A percentile compares a stretch with the other conserved stretches of the same genome.
Conservation (phyloP, 192 early-diverging fungal species). For the Jimgerdemannia lactiflua region DNA sequence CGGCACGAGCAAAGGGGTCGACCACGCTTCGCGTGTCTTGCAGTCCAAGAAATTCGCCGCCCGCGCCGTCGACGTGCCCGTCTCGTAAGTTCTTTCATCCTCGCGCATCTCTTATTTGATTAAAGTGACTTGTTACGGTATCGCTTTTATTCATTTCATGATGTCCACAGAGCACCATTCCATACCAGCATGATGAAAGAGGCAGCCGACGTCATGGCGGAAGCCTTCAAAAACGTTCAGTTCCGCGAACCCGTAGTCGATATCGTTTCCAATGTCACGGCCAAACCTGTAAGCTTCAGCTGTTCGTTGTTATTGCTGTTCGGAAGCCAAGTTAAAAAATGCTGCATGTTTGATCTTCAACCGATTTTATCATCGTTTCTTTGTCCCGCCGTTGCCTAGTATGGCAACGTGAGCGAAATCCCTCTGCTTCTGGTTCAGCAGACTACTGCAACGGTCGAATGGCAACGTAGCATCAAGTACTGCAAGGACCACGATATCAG, state of each 20-base stretch:
- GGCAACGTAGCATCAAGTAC: slow-evolving; percentile 82
- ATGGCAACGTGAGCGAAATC: slow-evolving; percentile 49
- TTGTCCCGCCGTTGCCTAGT: slow-evolving; percentile 10
- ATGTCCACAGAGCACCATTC: slow-evolving; percentile 74
- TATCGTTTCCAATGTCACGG: slow-evolving; percentile 93
- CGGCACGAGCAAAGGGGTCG: slow-evolving; percentile 84
- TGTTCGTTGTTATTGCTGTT: too few relatives aligned
- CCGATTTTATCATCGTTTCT: too few relatives aligned
- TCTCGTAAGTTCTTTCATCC: slow-evolving; percentile 66
- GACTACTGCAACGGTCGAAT: slow-evolving; percentile 84
- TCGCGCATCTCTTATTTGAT: background rate
- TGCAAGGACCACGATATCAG: slow-evolving; percentile 76
- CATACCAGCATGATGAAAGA: slow-evolving; percentile 92
- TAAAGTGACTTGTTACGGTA: background rate
- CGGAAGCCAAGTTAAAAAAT: too few relatives aligned
- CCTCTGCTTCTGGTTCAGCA: slow-evolving; percentile 69
- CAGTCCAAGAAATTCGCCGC: slow-evolving; percentile 83
- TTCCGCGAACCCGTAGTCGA: slow-evolving; percentile 76
- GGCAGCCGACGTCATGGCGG: slow-evolving; percentile 72
- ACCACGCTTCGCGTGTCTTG: slow-evolving; percentile 75
- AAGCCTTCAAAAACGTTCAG: slow-evolving; percentile 64
- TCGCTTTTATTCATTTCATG: slow-evolving; percentile 1
- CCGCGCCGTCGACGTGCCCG: slow-evolving; percentile 84
- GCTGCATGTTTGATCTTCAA: too few relatives aligned
- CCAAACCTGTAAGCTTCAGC: slow-evolving; percentile 75